These are phyloP conservation scores for Pyronema domesticum DNA, from an alignment of 495 filamentous ascomycete species.

Conservation along the genomic window DNA sequence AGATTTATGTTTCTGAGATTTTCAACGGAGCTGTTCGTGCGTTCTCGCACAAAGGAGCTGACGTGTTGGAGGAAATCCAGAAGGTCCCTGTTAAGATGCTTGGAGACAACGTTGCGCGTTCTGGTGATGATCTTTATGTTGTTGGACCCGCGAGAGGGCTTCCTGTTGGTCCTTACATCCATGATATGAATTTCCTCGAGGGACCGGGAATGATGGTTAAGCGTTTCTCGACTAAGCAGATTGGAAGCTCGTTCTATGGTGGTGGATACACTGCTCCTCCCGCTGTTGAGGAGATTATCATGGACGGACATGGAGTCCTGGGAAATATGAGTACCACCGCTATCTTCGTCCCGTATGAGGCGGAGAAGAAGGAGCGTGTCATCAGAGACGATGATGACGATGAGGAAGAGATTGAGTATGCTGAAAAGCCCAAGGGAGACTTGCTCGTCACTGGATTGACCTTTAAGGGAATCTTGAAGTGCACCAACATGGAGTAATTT, in stretches of 20 bases:
- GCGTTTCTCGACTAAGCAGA: constrained; percentile 24
- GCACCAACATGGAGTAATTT: constrained; percentile 7
- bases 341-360: constrained; percentile 7
- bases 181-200: constrained; percentile 25
- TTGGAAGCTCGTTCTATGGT: constrained; percentile 18
- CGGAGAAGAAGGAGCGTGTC: constrained; percentile 3
- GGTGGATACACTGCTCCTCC: constrained; percentile 17
- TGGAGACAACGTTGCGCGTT: constrained; percentile 13
- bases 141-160: constrained; percentile 7
- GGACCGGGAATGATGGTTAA: constrained; percentile 35
- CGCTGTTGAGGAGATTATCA: constrained; percentile 15
- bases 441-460: constrained; percentile 3
- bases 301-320: constrained; percentile 13
- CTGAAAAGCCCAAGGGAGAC: constrained; percentile 2
- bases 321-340: constrained; percentile 16
- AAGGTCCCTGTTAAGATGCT: constrained; percentile 7
- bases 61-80: constrained; percentile 14
- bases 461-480: constrained; percentile 6
- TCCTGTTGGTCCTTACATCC: constrained; percentile 18
- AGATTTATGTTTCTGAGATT: constrained; percentile 13
- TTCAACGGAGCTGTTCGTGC: constrained; percentile 5
- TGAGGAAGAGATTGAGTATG: not conserved
- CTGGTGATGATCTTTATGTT: constrained; percentile 12
- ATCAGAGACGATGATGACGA: not conserved
- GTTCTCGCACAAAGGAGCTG: too few relatives aligned